Percentiles rank a stretch among this genome's conserved stretches.
Conservation (phyloP, 768 basidiomycete species). For the Psilocybe tampanensis region DNA sequence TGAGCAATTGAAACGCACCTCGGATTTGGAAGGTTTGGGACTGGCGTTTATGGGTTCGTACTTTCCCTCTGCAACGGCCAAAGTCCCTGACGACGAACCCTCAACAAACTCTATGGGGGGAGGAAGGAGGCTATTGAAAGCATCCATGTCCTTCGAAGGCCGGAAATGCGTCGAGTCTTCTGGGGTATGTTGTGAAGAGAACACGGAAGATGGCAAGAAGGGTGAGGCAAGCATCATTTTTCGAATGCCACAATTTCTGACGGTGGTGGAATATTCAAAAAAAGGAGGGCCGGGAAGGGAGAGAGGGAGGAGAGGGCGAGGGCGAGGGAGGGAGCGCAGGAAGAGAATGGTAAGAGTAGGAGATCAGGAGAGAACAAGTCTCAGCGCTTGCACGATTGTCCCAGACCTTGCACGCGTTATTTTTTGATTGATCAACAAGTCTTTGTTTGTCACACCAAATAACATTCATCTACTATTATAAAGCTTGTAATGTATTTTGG, state of each 20-base stretch:
- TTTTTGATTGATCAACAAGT: constrained; percentile 24
- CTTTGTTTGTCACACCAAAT: constrained; percentile 19
- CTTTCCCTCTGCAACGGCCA: constrained; percentile 73
- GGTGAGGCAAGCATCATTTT: constrained; percentile 70
- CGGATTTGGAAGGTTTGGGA: constrained; percentile 49
- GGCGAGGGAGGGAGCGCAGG: neutral
- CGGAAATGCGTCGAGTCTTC: constrained; percentile 60
- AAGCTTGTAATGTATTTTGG: constrained; percentile 9
- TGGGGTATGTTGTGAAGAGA: constrained; percentile 48
- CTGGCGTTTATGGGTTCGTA: constrained; percentile 82
- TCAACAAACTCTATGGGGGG: constrained; percentile 85
- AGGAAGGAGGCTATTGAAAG: constrained; percentile 77
- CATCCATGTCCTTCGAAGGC: constrained; percentile 70
- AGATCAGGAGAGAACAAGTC: neutral
- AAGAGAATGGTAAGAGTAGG: neutral
- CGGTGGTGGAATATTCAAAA: neutral
- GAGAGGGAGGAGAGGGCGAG: neutral
- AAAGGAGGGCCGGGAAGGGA: neutral
- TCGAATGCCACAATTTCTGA: constrained; percentile 16
- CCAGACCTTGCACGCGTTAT: constrained; percentile 11
- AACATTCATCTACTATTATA: constrained; percentile 6
- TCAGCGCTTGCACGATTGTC: constrained; percentile 7
- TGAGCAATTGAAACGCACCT: constrained; percentile 39
- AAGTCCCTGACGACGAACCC: constrained; percentile 76
- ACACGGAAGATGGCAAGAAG: constrained; percentile 54